Percentiles rank a stretch among this genome's conserved stretches.
Evolutionary conservation across 2,329 filamentous ascomycete species (phyloP).

Genomic region (Fusarium sp.): DNA sequence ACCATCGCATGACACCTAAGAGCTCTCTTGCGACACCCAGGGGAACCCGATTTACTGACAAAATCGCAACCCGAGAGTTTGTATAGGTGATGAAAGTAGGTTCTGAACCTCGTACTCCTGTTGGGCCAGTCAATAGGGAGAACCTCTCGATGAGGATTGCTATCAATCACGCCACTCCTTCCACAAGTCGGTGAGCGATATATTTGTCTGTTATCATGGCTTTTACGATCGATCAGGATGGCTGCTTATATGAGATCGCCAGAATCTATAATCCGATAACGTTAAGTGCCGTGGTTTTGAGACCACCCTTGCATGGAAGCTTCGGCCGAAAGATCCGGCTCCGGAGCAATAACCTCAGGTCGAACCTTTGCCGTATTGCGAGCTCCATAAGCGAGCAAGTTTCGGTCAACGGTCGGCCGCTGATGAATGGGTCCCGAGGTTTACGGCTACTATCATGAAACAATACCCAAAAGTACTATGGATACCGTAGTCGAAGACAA

Average conservation of each 20-base stretch:
- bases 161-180: neutral
- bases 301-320: neutral
- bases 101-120: no score
- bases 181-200: no score
- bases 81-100: no score
- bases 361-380: neutral
- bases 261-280: neutral
- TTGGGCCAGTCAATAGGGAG: neutral
- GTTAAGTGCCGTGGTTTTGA: neutral
- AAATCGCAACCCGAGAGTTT: no score
- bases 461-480: neutral
- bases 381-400: neutral
- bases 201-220: neutral
- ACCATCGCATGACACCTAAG: no score
- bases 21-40: no score
- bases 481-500: neutral
- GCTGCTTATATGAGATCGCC: neutral
- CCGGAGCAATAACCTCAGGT: neutral
- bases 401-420: slow-evolving; percentile 11
- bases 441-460: neutral
- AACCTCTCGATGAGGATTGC: neutral
- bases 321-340: slow-evolving; percentile 5
- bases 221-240: neutral
- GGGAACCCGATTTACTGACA: no score
- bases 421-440: neutral